Evolutionary conservation across 2,329 filamentous ascomycete genomes (phyloP).

Genomic region (Madurella fahalii): DNA sequence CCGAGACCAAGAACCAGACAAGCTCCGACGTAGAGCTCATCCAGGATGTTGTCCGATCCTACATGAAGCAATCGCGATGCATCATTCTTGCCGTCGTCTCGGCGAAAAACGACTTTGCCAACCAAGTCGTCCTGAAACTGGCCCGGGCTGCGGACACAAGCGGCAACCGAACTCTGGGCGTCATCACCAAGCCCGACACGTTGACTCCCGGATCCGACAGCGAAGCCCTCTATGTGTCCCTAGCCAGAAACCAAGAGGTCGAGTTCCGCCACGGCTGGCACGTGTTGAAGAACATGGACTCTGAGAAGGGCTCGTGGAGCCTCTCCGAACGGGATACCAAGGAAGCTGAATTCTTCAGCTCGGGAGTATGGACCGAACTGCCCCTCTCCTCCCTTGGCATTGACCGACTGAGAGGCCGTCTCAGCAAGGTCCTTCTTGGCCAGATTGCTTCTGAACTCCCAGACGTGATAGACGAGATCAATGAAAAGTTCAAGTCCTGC

Average conservation of each 20-base stretch:
- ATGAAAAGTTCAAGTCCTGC: conserved; percentile 26
- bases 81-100: conserved; percentile 53
- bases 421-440: conserved; percentile 29
- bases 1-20: conserved; percentile 38
- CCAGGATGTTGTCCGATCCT: conserved; percentile 41
- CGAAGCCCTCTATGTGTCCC: conserved; percentile 37
- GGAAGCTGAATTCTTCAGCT: conserved; percentile 34
- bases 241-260: conserved; percentile 45
- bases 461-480: conserved; percentile 30
- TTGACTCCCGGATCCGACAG: conserved; percentile 35
- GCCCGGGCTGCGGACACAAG: conserved; percentile 26
- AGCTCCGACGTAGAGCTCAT: conserved; percentile 38
- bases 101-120: conserved; percentile 48
- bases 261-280: conserved; percentile 48
- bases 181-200: conserved; percentile 52
- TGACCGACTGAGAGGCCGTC: conserved; percentile 23
- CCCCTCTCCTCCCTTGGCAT: conserved; percentile 21
- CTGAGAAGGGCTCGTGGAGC: conserved; percentile 27
- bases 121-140: conserved; percentile 48
- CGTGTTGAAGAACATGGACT: conserved; percentile 36
- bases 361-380: conserved; percentile 19
- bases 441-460: conserved; percentile 33
- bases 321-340: conserved; percentile 30
- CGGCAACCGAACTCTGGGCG: conserved; percentile 42
- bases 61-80: conserved; percentile 49